Percentiles rank a stretch among this genome's conserved stretches.
These are phyloP conservation scores for Podila verticillata DNA, from an alignment of 192 early-diverging fungal species.

Conservation along the genomic window DNA sequence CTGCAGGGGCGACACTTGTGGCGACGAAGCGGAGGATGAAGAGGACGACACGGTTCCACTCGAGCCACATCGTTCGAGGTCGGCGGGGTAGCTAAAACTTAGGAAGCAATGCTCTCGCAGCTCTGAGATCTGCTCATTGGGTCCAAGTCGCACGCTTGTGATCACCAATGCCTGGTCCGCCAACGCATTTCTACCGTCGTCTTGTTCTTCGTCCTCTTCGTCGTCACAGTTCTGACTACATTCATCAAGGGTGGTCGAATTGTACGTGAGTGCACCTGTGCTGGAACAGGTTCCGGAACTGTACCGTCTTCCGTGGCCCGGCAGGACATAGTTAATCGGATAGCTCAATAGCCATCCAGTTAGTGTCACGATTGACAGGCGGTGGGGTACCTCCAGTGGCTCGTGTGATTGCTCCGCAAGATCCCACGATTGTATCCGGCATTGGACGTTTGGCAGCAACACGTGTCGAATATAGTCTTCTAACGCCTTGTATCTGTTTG, in stretches of 20 bases:
- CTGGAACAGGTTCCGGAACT: too few relatives aligned
- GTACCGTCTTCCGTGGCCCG: not conserved
- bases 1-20: not conserved
- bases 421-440: conserved; percentile 24
- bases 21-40: too few relatives aligned
- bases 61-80: conserved; percentile 13
- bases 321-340: conserved; percentile 31
- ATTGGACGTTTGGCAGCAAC: conserved; percentile 17
- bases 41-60: not conserved
- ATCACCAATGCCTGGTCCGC: conserved; percentile 21
- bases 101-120: conserved; percentile 13
- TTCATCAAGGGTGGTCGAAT: not conserved
- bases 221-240: conserved; percentile 23
- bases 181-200: conserved; percentile 30
- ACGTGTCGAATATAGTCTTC: conserved; percentile 19
- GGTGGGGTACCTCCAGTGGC: conserved; percentile 21
- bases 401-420: conserved; percentile 22
- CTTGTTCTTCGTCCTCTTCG: conserved; percentile 8
- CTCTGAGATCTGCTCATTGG: conserved; percentile 11
- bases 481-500: conserved; percentile 9
- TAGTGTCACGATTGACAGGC: conserved; percentile 23
- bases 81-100: conserved; percentile 30
- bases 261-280: too few relatives aligned
- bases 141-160: conserved; percentile 15
- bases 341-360: conserved; percentile 27